Conservation (phyloP, 1,284 basidiomycete genomes). For the Cryptococcus sp. region DNA sequence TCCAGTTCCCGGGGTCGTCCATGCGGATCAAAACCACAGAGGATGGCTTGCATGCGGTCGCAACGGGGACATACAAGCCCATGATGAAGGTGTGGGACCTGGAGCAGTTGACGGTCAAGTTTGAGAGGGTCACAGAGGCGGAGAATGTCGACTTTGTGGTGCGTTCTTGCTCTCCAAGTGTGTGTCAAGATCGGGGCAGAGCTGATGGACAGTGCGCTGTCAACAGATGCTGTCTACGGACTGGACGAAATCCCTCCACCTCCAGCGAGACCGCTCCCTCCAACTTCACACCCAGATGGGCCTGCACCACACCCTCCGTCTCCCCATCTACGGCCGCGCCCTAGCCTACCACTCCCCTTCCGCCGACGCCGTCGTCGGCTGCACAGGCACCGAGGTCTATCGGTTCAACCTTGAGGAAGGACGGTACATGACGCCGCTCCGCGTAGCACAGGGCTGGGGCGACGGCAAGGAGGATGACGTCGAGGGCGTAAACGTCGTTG, state of each 20-base stretch:
- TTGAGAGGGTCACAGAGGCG: constrained; percentile 91
- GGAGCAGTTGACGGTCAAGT: constrained; percentile 88
- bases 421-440: constrained; percentile 77
- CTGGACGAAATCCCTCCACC: constrained; percentile 98
- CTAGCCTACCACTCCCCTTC: constrained; percentile 86
- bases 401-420: constrained; percentile 95
- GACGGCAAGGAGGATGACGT: constrained; percentile 55
- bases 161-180: constrained; percentile 52
- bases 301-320: constrained; percentile 85
- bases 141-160: constrained; percentile 98
- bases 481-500: constrained; percentile 82
- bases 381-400: constrained; percentile 80
- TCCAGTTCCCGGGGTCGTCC: constrained; percentile 95
- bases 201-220: background rate
- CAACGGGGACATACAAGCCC: constrained; percentile 97
- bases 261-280: constrained; percentile 92
- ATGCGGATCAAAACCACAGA: constrained; percentile 85
- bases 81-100: constrained; percentile 96
- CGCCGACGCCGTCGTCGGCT: constrained; percentile 72
- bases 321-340: constrained; percentile 89
- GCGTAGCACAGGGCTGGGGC: constrained; percentile 56
- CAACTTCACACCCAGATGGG: constrained; percentile 94
- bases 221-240: constrained; percentile 87
- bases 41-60: constrained; percentile 88
- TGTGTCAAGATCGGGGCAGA: background rate